Evolutionary conservation across 1,139 yeast genomes (phyloP), one percentile per base, ranked within the genome.

Genomic region (Zygosaccharomyces pseudobailii): DNA sequence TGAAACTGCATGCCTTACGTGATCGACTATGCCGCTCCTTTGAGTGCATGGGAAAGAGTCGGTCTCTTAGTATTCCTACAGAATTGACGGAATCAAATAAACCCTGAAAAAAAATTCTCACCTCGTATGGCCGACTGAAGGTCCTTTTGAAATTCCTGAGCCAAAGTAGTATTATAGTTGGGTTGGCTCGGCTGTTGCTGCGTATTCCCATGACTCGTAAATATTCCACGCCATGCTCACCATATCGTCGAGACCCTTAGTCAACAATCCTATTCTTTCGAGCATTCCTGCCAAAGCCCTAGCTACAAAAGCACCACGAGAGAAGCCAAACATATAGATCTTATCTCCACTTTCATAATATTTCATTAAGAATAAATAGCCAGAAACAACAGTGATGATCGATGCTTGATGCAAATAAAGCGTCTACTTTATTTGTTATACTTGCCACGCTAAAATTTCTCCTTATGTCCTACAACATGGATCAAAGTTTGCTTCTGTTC

Each of bases 71-170:
- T 6, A 80, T 55, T 0, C 87, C 87, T 19, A 81, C 80, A 0
- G 86, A 80, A 56, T 80, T 80, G 19, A 82, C 79, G 0, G 85
- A 77, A 63, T 82, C 88, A 74, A 83, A 82, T 27, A 82, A 62
- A 0, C 87, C 87, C 74, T 82, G 75, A 50, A 80, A 79, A 53
- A 75, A 74, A 40, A 82, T 71, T 6, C 58, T 58, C 2, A 79
- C 75, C 0, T 67, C 58, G 6, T 53, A 48, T 1, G 65, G 61
- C 36, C 79, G 66, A 32, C 80, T 73, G 55, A 80, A 80, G 0
- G 80, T 76, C 42, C 66, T 68, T 52, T 70, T 74, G n/a, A 59
- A 79, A 80, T 51, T 78, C 82, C 35, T 68, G 72, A 5, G 78
- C 75, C 42, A 77, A 62, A 0, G 76, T 69, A 0, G 70, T 65